Conservation (phyloP, 164 flowering plant species). For the Tetracentron sinense region DNA sequence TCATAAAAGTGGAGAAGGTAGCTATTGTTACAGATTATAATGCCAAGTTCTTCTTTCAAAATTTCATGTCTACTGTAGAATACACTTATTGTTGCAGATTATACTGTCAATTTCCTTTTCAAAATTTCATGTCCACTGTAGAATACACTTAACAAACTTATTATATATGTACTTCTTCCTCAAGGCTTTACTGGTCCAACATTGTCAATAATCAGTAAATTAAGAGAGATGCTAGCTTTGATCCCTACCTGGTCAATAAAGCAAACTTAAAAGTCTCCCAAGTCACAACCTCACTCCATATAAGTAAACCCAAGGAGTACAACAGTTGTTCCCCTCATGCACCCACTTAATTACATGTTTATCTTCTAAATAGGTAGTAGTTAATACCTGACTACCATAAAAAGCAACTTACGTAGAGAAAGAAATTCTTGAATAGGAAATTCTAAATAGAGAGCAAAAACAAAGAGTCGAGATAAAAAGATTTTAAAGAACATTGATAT, state of each 20-base stretch:
- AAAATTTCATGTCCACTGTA: neutral
- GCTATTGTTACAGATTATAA: too few relatives aligned
- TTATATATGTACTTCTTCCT: neutral
- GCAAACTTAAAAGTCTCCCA: neutral
- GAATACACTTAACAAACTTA: neutral
- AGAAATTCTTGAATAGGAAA: neutral
- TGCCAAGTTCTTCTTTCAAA: too few relatives aligned
- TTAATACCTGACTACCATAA: neutral
- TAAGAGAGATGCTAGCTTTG: neutral
- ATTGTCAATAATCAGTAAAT: too few relatives aligned
- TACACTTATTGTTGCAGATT: too few relatives aligned
- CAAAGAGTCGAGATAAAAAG: neutral
- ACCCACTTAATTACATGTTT: neutral
- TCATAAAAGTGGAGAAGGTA: neutral
- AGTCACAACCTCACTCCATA: neutral
- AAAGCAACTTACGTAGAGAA: neutral
- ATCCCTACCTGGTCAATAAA: neutral
- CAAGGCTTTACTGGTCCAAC: neutral
- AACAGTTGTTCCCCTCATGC: neutral
- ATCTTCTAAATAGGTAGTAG: neutral
- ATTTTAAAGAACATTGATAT: neutral
- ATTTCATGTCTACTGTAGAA: too few relatives aligned
- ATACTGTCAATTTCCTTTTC: neutral
- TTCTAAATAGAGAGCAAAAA: neutral
- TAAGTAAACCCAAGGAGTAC: neutral